Conservation (phyloP, 106 monocot genomes). For the Chionographis japonica region DNA sequence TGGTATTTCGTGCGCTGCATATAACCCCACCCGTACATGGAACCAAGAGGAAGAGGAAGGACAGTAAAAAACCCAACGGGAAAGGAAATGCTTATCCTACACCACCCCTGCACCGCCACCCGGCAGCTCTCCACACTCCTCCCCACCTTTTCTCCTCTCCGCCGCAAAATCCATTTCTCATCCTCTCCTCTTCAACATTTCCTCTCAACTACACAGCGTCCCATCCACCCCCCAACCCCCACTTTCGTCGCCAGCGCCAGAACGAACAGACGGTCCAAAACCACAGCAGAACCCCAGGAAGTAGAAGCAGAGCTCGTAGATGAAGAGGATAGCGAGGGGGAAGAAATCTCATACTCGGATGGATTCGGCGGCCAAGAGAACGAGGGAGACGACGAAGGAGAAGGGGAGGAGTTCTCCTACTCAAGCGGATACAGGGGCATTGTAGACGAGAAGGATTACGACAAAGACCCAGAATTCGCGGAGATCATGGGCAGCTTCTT, state of each 20-base stretch:
- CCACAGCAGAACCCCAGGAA: constrained; percentile 2
- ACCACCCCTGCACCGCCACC: constrained; percentile 5
- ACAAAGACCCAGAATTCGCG: constrained; percentile 78
- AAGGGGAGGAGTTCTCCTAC: constrained; percentile 14
- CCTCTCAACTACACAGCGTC: no score
- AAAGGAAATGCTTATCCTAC: constrained; percentile 24
- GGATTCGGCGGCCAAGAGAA: not conserved
- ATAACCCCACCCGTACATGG: no score
- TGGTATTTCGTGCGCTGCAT: no score
- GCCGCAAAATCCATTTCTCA: not conserved
- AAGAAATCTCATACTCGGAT: constrained; percentile 9
- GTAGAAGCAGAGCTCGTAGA: constrained; percentile 8
- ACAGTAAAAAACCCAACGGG: no score
- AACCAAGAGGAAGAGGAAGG: no score
- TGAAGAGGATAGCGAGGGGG: constrained; percentile 8
- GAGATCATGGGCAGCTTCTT: constrained; percentile 79
- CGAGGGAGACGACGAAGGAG: constrained; percentile 8
- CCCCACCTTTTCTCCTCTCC: not conserved
- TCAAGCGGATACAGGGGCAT: constrained; percentile 22
- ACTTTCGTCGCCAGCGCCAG: constrained; percentile 1
- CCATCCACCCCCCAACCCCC: not conserved
- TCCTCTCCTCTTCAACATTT: not conserved
- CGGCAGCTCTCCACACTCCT: not conserved
- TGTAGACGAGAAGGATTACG: constrained; percentile 53
- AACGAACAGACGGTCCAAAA: not conserved